Evolutionary conservation across 1,284 basidiomycete genomes (phyloP).

Genomic region (Boletus sp.): DNA sequence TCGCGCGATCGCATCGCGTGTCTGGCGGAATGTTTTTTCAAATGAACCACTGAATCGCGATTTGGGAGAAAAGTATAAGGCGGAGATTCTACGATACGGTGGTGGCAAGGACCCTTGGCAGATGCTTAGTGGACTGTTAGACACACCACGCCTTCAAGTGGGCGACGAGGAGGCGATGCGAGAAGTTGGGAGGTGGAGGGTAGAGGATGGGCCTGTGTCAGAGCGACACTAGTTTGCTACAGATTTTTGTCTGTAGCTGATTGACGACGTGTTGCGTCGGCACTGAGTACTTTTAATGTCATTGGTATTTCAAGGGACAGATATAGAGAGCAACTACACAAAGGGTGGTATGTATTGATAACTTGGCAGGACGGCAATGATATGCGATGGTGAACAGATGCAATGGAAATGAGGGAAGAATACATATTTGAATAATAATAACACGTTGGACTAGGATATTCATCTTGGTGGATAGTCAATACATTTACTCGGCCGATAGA

Average conservation of each 20-base stretch:
- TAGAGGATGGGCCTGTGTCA: slow-evolving; percentile 64
- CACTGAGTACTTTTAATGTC: neutral
- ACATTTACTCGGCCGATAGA: neutral
- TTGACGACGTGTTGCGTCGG: neutral
- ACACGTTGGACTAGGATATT: too few species aligned
- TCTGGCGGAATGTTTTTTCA: slow-evolving; percentile 81
- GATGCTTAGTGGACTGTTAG: slow-evolving; percentile 80
- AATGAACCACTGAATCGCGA: slow-evolving; percentile 59
- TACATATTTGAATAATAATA: slow-evolving; percentile 26
- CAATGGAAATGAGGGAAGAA: neutral
- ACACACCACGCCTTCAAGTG: slow-evolving; percentile 56
- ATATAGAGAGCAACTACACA: neutral
- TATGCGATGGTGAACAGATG: slow-evolving; percentile 3
- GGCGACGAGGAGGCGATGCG: slow-evolving; percentile 86
- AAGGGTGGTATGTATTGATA: neutral
- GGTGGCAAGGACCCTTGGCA: slow-evolving; percentile 94
- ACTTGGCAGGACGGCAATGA: neutral
- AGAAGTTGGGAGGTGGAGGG: slow-evolving; percentile 83
- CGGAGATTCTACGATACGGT: slow-evolving; percentile 75
- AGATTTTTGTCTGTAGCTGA: neutral
- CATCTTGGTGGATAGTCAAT: slow-evolving; percentile 7
- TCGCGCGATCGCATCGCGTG: slow-evolving; percentile 88
- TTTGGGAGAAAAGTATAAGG: slow-evolving; percentile 78
- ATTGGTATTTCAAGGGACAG: neutral
- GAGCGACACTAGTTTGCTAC: slow-evolving; percentile 43